Evolutionary conservation across 768 basidiomycete genomes (phyloP).

Genomic region (Mycena olivaceomarginata): DNA sequence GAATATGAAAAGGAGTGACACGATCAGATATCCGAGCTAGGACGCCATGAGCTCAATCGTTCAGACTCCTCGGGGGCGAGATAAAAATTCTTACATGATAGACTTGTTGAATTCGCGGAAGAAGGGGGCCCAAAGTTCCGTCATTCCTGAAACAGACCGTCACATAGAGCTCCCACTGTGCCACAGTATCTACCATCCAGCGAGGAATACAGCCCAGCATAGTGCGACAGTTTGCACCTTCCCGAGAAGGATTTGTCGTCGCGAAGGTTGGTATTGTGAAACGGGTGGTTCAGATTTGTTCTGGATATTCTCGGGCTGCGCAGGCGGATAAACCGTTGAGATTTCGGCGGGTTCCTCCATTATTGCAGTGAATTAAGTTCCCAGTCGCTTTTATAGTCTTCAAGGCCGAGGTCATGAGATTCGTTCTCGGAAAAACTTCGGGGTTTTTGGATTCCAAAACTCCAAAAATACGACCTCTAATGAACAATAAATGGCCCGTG

Average conservation of each 20-base stretch:
- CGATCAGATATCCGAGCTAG: conserved; percentile 68
- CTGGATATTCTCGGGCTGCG: neutral
- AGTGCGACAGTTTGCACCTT: conserved; percentile 31
- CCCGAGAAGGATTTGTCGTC: conserved; percentile 24
- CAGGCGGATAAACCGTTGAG: neutral
- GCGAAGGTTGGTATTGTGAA: conserved; percentile 15
- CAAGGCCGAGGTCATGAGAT: neutral
- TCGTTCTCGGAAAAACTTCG: conserved; percentile 9
- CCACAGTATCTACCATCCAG: conserved; percentile 27
- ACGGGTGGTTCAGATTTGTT: neutral
- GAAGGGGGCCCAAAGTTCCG: conserved; percentile 39
- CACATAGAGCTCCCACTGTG: neutral
- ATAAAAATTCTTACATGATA: conserved; percentile 33
- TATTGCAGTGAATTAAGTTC: neutral
- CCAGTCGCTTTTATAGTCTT: neutral
- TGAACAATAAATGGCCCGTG: too few relatives aligned
- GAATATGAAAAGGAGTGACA: conserved; percentile 70
- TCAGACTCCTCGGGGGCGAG: neutral
- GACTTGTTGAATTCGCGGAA: conserved; percentile 44
- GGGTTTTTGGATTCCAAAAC: neutral
- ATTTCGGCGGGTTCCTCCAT: conserved; percentile 4
- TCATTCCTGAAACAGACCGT: conserved; percentile 34
- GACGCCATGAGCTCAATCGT: neutral
- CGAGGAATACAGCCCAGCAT: conserved; percentile 37
- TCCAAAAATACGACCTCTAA: too few relatives aligned